Percentiles rank a stretch among this genome's conserved stretches.
phyloP scores from a whole-genome alignment of 208 protist genomes.

The Wallacemonas sp. region DNA sequence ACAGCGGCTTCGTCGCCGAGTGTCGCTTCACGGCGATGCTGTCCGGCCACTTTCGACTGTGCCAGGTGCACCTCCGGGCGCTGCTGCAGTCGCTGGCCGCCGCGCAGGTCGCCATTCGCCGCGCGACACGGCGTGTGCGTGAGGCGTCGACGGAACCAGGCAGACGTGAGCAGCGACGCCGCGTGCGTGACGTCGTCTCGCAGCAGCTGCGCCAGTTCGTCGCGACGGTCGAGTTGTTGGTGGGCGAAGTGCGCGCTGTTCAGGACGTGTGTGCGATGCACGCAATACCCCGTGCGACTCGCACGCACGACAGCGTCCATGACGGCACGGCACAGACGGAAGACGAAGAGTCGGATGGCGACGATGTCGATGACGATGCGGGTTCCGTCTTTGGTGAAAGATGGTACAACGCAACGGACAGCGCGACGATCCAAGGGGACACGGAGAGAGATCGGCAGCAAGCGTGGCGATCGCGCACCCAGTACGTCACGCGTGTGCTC shows the following conservation, averaged over 20 bases:
- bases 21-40: constrained; percentile 68
- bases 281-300: neutral
- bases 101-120: constrained; percentile 17
- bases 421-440: neutral
- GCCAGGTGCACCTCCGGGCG: constrained; percentile 42
- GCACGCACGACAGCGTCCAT: neutral
- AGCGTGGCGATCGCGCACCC: neutral
- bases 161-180: constrained; percentile 28
- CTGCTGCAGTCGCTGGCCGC: constrained; percentile 54
- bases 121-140: constrained; percentile 29
- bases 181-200: constrained; percentile 43
- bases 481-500: constrained; percentile 13
- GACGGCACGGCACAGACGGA: neutral
- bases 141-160: constrained; percentile 12
- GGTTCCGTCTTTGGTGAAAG: neutral
- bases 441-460: neutral
- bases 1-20: constrained; percentile 59
- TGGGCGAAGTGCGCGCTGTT: constrained; percentile 34
- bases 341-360: neutral
- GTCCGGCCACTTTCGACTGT: constrained; percentile 31
- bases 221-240: constrained; percentile 33
- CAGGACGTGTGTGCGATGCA: constrained; percentile 18
- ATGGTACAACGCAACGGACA: constrained; percentile 8
- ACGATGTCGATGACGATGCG: constrained; percentile 1
- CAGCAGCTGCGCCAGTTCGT: constrained; percentile 44